phyloP scores from a whole-genome alignment of 768 basidiomycete genomes.

The Lentinula raphanica region DNA sequence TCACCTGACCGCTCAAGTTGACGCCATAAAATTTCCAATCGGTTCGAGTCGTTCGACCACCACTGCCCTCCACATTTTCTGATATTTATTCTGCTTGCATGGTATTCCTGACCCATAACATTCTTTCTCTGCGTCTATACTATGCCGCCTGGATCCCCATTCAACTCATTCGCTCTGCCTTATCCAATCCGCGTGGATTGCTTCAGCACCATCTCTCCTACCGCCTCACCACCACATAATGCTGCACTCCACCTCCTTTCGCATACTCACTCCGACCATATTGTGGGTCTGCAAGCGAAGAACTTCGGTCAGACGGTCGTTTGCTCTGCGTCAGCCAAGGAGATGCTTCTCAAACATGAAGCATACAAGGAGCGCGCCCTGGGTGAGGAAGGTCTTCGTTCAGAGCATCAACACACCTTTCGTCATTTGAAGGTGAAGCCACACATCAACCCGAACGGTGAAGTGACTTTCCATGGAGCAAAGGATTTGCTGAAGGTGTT shows the following conservation, averaged over 20 bases:
- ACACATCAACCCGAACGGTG: constrained; percentile 39
- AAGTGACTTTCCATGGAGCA: constrained; percentile 42
- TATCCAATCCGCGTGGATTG: constrained; percentile 84
- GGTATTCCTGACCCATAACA: too few species aligned
- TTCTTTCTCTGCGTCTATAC: too few species aligned
- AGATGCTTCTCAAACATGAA: constrained; percentile 80
- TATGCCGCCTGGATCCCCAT: constrained; percentile 78
- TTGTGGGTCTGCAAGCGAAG: constrained; percentile 67
- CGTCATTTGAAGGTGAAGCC: constrained; percentile 62
- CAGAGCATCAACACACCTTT: constrained; percentile 54
- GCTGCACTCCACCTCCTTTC: constrained; percentile 61
- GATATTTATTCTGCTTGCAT: too few species aligned
- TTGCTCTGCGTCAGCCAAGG: constrained; percentile 81
- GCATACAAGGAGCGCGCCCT: constrained; percentile 59
- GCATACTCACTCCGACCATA: constrained; percentile 89
- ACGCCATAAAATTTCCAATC: too few species aligned
- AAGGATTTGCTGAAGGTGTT: constrained; percentile 65
- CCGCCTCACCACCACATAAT: constrained; percentile 31
- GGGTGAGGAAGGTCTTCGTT: constrained; percentile 43
- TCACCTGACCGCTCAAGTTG: neutral
- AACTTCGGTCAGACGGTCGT: constrained; percentile 69
- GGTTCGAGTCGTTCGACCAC: too few species aligned
- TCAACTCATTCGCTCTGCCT: constrained; percentile 68
- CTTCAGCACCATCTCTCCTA: constrained; percentile 45
- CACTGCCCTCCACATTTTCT: neutral